Percentiles rank a stretch among this genome's conserved stretches.
phyloP scores from a whole-genome alignment of 2,329 filamentous ascomycete species.

The Epichloe scottii region DNA sequence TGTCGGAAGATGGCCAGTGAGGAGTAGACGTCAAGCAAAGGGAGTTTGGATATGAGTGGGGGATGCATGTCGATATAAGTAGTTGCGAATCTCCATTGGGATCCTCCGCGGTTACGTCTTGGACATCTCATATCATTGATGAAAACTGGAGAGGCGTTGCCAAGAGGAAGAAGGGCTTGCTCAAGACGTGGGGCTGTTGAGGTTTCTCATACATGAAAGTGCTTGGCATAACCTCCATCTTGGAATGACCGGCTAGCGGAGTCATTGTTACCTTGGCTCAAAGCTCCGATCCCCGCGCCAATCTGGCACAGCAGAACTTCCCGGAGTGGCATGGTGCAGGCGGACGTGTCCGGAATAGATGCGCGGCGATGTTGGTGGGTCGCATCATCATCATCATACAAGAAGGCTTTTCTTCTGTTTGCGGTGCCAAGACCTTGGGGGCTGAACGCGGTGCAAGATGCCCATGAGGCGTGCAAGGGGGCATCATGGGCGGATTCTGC shows the following conservation, averaged over 20 bases:
- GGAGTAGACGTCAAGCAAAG: neutral
- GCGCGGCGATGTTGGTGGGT: neutral
- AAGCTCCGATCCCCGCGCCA: neutral
- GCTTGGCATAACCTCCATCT: constrained; percentile 1
- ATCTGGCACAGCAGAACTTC: neutral
- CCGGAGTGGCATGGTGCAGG: neutral
- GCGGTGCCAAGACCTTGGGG: constrained; percentile 1
- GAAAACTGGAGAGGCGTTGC: neutral
- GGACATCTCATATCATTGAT: neutral
- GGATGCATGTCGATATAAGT: neutral
- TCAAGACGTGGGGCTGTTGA: constrained; percentile 1
- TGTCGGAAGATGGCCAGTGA: constrained; percentile 10
- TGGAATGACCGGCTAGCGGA: neutral
- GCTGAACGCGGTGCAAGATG: too few relatives aligned
- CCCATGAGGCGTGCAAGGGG: too few relatives aligned
- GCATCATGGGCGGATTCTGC: too few relatives aligned
- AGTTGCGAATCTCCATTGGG: neutral
- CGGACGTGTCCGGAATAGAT: neutral
- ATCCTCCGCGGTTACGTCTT: neutral
- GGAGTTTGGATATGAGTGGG: neutral
- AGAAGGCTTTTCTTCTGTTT: neutral
- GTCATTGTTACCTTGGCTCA: neutral
- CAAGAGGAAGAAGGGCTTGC: neutral
- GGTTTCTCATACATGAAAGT: neutral
- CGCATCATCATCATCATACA: neutral